Conservation (phyloP, 192 early-diverging fungal species). For the Podila epicladia region DNA sequence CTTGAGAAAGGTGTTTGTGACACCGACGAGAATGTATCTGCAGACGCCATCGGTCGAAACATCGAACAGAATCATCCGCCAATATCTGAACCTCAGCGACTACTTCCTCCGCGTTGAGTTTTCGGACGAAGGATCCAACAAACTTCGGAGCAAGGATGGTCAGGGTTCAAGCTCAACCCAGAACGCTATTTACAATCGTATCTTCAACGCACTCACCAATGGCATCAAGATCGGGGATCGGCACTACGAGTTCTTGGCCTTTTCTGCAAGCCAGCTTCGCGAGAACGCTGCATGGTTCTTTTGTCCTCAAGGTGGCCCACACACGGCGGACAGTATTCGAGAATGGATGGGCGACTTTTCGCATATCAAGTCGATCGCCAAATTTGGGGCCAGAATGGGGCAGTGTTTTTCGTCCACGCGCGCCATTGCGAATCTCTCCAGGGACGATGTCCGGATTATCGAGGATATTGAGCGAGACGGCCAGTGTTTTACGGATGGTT, state of each 20-base stretch:
- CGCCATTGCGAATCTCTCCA: conserved; percentile 52
- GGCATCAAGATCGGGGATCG: conserved; percentile 67
- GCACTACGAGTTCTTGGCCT: conserved; percentile 70
- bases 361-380: conserved; percentile 69
- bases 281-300: conserved; percentile 81
- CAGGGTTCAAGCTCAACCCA: conserved; percentile 5
- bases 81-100: conserved; percentile 57
- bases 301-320: conserved; percentile 49
- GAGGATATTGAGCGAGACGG: conserved; percentile 66
- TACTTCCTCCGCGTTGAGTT: conserved; percentile 79
- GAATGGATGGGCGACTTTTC: conserved; percentile 79
- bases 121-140: conserved; percentile 65
- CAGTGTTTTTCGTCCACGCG: conserved; percentile 80
- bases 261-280: conserved; percentile 69
- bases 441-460: conserved; percentile 55
- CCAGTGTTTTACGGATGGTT: conserved; percentile 79
- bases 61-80: conserved; percentile 78
- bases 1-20: conserved; percentile 69
- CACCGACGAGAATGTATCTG: conserved; percentile 74
- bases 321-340: conserved; percentile 61
- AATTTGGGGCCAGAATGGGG: conserved; percentile 74
- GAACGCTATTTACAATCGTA: conserved; percentile 60
- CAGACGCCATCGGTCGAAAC: conserved; percentile 71
- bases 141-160: conserved; percentile 37
- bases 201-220: conserved; percentile 54